A percentile compares a stretch with the other conserved stretches of the same genome.
These are phyloP conservation scores for Conoideocrella luteorostrata DNA, from an alignment of 2,329 filamentous ascomycete species.

Conservation along the genomic window DNA sequence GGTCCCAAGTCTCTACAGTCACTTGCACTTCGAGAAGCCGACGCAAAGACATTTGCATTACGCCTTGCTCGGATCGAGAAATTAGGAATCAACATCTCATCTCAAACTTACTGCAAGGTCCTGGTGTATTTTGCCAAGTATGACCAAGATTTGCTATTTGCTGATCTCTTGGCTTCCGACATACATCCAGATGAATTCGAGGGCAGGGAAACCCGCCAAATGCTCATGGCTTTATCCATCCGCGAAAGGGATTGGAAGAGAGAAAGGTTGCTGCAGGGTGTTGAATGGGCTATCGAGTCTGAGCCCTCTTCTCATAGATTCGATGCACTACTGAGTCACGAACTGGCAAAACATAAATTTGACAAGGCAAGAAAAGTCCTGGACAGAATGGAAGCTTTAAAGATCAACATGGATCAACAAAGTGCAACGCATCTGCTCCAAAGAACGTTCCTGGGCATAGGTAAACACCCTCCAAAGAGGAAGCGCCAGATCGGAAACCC, in stretches of 20 bases:
- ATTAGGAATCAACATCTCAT: constrained; percentile 55
- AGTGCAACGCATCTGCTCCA: constrained; percentile 21
- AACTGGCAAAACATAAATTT: constrained; percentile 13
- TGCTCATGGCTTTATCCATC: constrained; percentile 28
- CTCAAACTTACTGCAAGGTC: constrained; percentile 58
- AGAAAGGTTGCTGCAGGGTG: constrained; percentile 37
- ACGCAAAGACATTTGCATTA: constrained; percentile 46
- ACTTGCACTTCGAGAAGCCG: constrained; percentile 60
- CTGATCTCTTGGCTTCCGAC: constrained; percentile 40
- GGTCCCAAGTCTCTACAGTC: constrained; percentile 73
- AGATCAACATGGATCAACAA: constrained; percentile 20
- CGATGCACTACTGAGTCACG: constrained; percentile 14
- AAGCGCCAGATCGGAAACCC: neutral
- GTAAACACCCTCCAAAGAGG: constrained; percentile 18
- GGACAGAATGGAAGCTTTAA: constrained; percentile 26
- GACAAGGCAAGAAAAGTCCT: constrained; percentile 20
- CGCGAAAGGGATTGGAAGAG: constrained; percentile 30
- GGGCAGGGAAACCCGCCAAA: constrained; percentile 33
- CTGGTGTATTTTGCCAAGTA: constrained; percentile 57
- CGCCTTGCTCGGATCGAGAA: constrained; percentile 56
- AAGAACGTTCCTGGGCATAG: constrained; percentile 20
- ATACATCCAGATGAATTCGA: constrained; percentile 52
- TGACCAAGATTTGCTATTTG: constrained; percentile 44
- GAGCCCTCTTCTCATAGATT: constrained; percentile 18
- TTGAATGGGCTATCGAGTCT: constrained; percentile 25